These are phyloP conservation scores for Areca catechu DNA, from an alignment of 176 grass and related monocot species.

Conservation along the genomic window DNA sequence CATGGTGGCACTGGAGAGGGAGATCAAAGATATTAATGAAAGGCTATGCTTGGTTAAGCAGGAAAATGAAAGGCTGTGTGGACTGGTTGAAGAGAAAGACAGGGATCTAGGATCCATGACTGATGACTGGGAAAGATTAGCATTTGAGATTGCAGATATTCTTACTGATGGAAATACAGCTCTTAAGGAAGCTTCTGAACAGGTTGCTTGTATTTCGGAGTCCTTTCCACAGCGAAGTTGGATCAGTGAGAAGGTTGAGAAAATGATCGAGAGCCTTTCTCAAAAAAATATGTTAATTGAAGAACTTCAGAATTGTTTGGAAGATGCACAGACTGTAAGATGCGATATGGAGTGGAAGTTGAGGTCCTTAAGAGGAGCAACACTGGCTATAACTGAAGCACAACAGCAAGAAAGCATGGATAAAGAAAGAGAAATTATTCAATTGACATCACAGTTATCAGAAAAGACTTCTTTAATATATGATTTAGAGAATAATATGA, in stretches of 20 bases:
- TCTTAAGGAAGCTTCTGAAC: constrained; percentile 59
- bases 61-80: constrained; percentile 36
- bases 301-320: constrained; percentile 70
- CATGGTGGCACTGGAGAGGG: constrained; percentile 30
- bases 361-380: constrained; percentile 78
- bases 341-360: constrained; percentile 78
- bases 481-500: constrained; percentile 11
- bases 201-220: constrained; percentile 39
- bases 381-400: constrained; percentile 66
- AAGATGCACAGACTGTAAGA: constrained; percentile 67
- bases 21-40: constrained; percentile 39
- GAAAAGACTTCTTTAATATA: constrained; percentile 20
- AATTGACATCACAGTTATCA: constrained; percentile 40
- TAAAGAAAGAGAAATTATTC: constrained; percentile 51
- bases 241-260: constrained; percentile 54
- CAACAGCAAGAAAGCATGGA: constrained; percentile 67
- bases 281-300: constrained; percentile 71
- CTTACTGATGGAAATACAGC: constrained; percentile 61
- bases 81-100: constrained; percentile 44
- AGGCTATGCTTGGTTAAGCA: constrained; percentile 35
- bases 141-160: constrained; percentile 61
- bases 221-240: constrained; percentile 53
- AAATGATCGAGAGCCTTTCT: constrained; percentile 55
- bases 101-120: constrained; percentile 37
- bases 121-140: constrained; percentile 59